Evolutionary conservation across 441 rosid genomes (phyloP).

Genomic region (Breynia disticha): DNA sequence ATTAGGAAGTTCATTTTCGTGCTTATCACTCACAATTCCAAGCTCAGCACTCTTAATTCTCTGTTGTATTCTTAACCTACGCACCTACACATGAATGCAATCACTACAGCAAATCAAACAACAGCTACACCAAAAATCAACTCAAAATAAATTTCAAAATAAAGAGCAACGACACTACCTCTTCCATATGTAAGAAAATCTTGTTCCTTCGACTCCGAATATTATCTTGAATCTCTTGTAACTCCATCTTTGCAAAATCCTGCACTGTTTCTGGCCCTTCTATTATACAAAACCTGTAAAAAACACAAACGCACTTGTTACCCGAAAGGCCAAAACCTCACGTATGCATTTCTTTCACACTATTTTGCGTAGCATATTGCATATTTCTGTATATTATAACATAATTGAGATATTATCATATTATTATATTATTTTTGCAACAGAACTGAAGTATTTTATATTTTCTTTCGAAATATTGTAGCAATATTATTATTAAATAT

Average conservation of each 20-base stretch:
- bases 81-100: conserved; percentile 28
- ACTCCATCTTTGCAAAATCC: conserved; percentile 84
- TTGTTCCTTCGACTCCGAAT: conserved; percentile 91
- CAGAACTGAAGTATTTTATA: too few species aligned
- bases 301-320: background rate
- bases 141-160: background rate
- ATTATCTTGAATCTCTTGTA: conserved; percentile 86
- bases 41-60: conserved; percentile 69
- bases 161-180: conserved; percentile 34
- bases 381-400: too few species aligned
- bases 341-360: too few species aligned
- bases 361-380: too few species aligned
- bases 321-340: too few species aligned
- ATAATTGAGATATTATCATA: too few species aligned
- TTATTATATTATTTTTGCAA: too few species aligned
- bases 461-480: too few species aligned
- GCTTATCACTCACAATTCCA: conserved; percentile 41
- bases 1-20: conserved; percentile 73
- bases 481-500: too few species aligned
- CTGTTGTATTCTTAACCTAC: conserved; percentile 90
- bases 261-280: conserved; percentile 97
- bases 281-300: conserved; percentile 80
- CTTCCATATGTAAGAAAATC: conserved; percentile 95
- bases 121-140: background rate
- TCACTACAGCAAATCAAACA: background rate